These are phyloP conservation scores for Moricandia arvensis DNA, from an alignment of 345 rosid species.

Conservation along the genomic window DNA sequence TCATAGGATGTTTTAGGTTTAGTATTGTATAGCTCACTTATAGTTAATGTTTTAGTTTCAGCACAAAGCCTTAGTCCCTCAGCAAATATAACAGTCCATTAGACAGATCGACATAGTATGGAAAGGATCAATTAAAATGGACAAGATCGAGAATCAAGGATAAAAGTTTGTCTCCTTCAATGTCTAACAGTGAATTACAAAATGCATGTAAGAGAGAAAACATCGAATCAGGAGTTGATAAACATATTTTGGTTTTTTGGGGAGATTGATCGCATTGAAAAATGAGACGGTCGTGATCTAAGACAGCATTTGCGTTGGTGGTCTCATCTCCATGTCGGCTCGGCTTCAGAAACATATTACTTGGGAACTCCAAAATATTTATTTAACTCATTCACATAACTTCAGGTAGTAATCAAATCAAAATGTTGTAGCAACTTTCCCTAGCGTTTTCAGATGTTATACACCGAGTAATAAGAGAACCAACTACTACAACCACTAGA, in stretches of 20 bases:
- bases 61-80: neutral
- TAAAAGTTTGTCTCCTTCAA: constrained; percentile 49
- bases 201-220: constrained; percentile 19
- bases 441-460: constrained; percentile 6
- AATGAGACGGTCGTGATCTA: constrained; percentile 46
- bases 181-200: constrained; percentile 17
- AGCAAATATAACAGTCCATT: constrained; percentile 13
- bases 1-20: neutral
- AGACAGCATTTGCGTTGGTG: constrained; percentile 84
- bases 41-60: neutral
- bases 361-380: constrained; percentile 35
- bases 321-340: constrained; percentile 73
- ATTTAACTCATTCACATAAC: constrained; percentile 11
- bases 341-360: constrained; percentile 43
- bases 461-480: constrained; percentile 21
- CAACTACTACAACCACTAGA: constrained; percentile 20
- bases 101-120: constrained; percentile 17
- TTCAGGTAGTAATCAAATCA: neutral
- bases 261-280: constrained; percentile 47
- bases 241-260: constrained; percentile 19
- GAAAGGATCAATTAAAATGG: constrained; percentile 38
- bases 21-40: constrained; percentile 9
- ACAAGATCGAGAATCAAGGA: constrained; percentile 49
- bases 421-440: neutral
- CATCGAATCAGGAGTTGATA: constrained; percentile 24